These are phyloP conservation scores for Xanthoceras sorbifolium DNA, from an alignment of 345 rosid species.

Conservation along the genomic window DNA sequence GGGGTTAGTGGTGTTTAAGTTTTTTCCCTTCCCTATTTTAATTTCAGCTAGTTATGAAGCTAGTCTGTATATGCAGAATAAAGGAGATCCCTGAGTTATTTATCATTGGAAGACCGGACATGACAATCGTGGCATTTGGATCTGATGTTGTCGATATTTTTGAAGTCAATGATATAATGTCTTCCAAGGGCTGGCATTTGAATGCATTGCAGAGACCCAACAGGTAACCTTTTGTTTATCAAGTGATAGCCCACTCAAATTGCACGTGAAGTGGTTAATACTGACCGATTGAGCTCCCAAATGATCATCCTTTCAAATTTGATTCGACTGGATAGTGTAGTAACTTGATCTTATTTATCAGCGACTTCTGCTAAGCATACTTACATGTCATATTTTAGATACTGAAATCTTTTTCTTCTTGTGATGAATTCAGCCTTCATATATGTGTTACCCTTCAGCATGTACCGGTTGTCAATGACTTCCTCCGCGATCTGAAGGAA, in stretches of 20 bases:
- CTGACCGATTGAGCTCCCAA: not conserved
- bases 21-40: not conserved
- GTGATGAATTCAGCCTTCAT: conserved; percentile 64
- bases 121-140: conserved; percentile 90
- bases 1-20: conserved; percentile 51
- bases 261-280: not conserved
- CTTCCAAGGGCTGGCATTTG: conserved; percentile 94
- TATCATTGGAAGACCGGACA: conserved; percentile 81
- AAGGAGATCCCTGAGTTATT: conserved; percentile 71
- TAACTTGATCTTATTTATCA: too few species aligned
- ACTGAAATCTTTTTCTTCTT: not conserved
- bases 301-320: too few species aligned
- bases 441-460: conserved; percentile 91
- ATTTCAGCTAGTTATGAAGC: not conserved
- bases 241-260: not conserved
- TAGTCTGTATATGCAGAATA: conserved; percentile 47
- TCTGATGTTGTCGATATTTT: conserved; percentile 71
- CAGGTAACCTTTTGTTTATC: conserved; percentile 43
- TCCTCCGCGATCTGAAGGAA: conserved; percentile 71
- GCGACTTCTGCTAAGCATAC: not conserved
- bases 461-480: conserved; percentile 55
- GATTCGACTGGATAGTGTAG: too few species aligned
- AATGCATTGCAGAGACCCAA: conserved; percentile 94
- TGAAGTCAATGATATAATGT: conserved; percentile 87
- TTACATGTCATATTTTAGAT: not conserved